Evolutionary conservation across 1,139 yeast species (phyloP), one percentile per base, ranked within the genome.

Genomic region (Hyphopichia wangnamkhiaoensis): DNA sequence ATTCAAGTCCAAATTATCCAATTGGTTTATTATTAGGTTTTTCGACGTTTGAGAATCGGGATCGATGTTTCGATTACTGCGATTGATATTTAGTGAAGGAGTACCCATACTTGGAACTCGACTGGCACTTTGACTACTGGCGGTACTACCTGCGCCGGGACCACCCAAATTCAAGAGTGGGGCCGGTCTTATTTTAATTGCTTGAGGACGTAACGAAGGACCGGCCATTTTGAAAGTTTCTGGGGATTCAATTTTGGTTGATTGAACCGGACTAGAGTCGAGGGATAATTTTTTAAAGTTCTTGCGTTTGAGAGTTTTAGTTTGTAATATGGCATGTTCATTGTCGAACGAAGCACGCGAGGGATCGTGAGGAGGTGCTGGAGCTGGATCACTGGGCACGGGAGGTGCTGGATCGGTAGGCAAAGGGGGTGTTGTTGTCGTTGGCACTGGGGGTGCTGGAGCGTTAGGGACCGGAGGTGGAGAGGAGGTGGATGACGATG

Each of bases 251-350:
- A 9, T 10, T 9, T 9, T 23, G 29, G 29, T 8, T 5, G 34
- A 15, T 14, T 27, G 35, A 3, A 17, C 28, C 20, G 19, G 18
- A 19, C 14, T 17, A 21, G 18, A 21, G n/a, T 61, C 64, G 31
- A 88, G 65, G 25, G 84, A 79, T 33, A 88, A 70, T 45, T 85
- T 76, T 58, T 89, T 89, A 57, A 85, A 70, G 58, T 89, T 89
- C 50, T 85, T 79, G 40, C 96, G 74, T 47, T 79, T 79, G 45
- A 88, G 62, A 4, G 93, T 74, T 55, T 80, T 84, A 30, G 82
- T 50, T 67, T 76, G 59, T 61, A 76, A 53, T 27, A 70, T 52
- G 27, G 52, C 44, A 23, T 52, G 50, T 13, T 39, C 49, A 3
- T 41, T 33, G n/a, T 37, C 32, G 36, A 37, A 17, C 24, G 5